phyloP scores from a whole-genome alignment of 192 early-diverging fungal species.

The Coemansia sp. region DNA sequence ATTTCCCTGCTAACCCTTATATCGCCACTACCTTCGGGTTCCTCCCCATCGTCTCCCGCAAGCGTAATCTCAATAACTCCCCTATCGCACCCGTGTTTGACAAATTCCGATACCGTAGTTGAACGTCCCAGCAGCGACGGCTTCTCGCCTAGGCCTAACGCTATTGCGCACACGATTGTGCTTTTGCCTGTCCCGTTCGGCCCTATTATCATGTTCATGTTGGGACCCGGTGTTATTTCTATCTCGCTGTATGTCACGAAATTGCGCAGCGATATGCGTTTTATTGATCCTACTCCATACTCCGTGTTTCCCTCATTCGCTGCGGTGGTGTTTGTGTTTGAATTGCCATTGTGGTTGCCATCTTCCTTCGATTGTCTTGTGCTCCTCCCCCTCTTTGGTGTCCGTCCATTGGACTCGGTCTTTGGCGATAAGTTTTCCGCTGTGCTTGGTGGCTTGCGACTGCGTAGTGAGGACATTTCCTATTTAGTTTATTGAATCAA shows the following conservation, averaged over 20 bases:
- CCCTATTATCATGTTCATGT: constrained; percentile 98
- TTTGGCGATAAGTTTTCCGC: too few species aligned
- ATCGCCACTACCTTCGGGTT: background rate
- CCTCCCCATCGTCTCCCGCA: constrained; percentile 37
- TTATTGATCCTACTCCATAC: constrained; percentile 40
- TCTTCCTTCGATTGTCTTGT: too few species aligned
- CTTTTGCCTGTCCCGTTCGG: constrained; percentile 97
- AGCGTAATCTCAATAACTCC: constrained; percentile 88
- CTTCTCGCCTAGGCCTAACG: constrained; percentile 87
- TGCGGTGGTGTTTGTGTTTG: too few species aligned
- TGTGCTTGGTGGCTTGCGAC: too few species aligned
- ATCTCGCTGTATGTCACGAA: constrained; percentile 96
- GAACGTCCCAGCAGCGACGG: constrained; percentile 78
- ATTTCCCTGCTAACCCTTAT: constrained; percentile 63
- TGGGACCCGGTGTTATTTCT: constrained; percentile 84
- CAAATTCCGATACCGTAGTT: constrained; percentile 87
- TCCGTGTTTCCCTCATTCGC: background rate
- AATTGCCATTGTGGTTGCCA: too few species aligned
- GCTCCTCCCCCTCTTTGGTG: too few species aligned
- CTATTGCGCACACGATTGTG: constrained; percentile 93
- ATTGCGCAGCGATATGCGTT: constrained; percentile 55
- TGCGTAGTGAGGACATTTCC: too few species aligned
- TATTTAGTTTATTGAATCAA: too few species aligned
- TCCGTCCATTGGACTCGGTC: too few species aligned
- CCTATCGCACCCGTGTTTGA: constrained; percentile 82